These are phyloP conservation scores for Globisporangium spiculum DNA, from an alignment of 352 stramenopile species.

Conservation along the genomic window DNA sequence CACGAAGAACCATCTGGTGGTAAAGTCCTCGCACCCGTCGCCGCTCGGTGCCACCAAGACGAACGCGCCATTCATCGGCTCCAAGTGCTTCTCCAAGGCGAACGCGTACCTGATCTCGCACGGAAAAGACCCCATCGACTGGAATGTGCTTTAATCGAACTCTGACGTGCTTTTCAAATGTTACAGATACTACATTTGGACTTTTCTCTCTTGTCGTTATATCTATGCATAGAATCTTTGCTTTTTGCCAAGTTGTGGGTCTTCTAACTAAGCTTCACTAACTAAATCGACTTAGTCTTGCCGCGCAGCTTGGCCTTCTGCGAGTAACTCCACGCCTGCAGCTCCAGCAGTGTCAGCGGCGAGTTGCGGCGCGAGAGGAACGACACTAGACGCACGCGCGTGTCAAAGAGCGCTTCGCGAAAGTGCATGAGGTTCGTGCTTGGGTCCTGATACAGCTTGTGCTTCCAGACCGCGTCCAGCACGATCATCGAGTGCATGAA, in stretches of 20 bases:
- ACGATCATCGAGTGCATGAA: conserved; percentile 64
- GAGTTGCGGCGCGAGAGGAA: conserved; percentile 50
- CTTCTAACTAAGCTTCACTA: not conserved
- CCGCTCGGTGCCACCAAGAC: conserved; percentile 96
- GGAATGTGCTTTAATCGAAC: conserved; percentile 44
- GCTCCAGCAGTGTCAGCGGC: conserved; percentile 43
- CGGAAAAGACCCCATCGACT: conserved; percentile 83
- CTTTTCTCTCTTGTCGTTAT: not conserved
- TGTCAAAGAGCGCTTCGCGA: conserved; percentile 53
- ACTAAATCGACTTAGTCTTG: conserved; percentile 15
- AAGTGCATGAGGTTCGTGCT: conserved; percentile 64
- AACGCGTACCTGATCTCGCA: conserved; percentile 77
- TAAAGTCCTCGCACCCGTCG: conserved; percentile 92
- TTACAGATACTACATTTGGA: conserved; percentile 1
- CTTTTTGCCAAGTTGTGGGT: not conserved
- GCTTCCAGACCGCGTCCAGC: conserved; percentile 56
- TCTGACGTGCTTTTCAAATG: not conserved
- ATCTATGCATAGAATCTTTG: not conserved
- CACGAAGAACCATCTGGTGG: conserved; percentile 69
- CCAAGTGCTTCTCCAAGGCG: conserved; percentile 87
- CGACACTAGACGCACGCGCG: conserved; percentile 36
- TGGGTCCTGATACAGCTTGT: conserved; percentile 44
- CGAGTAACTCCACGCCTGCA: conserved; percentile 44
- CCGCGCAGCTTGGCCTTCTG: conserved; percentile 21
- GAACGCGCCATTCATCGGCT: conserved; percentile 93